Base-by-base conservation (phyloP, 371 early-diverging fungal species). In the Cokeromyces recurvatus region DNA sequence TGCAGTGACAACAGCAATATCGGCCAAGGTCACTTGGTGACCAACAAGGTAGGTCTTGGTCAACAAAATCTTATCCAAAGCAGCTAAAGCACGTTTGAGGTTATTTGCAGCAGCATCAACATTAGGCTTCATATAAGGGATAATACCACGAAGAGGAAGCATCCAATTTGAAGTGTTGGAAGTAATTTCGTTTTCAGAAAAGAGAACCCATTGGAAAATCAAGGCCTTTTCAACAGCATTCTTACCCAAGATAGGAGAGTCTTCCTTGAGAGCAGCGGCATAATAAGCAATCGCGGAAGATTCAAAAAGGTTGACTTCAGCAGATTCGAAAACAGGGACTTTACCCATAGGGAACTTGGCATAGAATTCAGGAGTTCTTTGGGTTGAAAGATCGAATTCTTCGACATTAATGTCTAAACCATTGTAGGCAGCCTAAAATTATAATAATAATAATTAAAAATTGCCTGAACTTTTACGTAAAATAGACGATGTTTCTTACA, bases 271-370 rank as follows among this genome's bases (percentile, higher is more conserved):
- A 43, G 78, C 71, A 46, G 88, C 88, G 52, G 87, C 87, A 68
- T 93, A 91, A 82, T 82, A 82, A 39, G 89, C 89, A 47, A 95
- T 95, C 51, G 93, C 92, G 58, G 77, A 81, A 50, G 82, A 80
- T 74, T 95, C 93, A 55, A 77, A 80, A 50, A 92, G 53, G 57
- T 68, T 63, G 69, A 78, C 80, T 32, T 89, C 85, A 48, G 81
- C 61, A 41, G 79, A 74, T 71, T 89, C 91, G 51, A 91, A 86
- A 31, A 76, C 84, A 27, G 95, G 95, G 48, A 89, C 79, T 81
- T 89, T 81, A 54, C 85, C 87, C 35, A 59, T 11, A 48, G 93
- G 90, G 78, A 86, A 93, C 78, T 92, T 92, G 69, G 74, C 76
- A 42, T 83, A 67, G 79, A 78, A 94, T 60, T 87, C 94, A 43